phyloP scores from a whole-genome alignment of 352 stramenopile genomes.

The Pythium insidiosum region DNA sequence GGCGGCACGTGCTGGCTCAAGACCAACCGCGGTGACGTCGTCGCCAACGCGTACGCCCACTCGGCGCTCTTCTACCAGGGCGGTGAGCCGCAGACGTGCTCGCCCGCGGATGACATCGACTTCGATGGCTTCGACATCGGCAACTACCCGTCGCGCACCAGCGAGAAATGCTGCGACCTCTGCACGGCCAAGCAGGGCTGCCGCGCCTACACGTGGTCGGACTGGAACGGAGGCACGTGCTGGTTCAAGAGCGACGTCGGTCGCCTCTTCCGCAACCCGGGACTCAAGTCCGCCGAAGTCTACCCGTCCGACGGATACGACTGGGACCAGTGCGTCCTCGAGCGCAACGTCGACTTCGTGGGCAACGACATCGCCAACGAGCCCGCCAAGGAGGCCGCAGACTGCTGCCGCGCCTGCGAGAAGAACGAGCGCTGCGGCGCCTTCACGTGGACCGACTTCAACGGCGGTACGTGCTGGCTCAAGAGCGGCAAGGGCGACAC shows the following conservation, averaged over 20 bases:
- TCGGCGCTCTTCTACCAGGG: background rate
- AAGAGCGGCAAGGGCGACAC: constrained; percentile 16
- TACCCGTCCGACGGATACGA: background rate
- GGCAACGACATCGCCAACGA: constrained; percentile 16
- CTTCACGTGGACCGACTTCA: constrained; percentile 43
- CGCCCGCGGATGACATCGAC: constrained; percentile 8
- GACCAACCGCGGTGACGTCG: background rate
- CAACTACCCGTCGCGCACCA: background rate
- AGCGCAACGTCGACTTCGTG: constrained; percentile 14
- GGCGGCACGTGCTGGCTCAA: constrained; percentile 12
- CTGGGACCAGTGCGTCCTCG: background rate
- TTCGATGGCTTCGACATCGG: constrained; percentile 14
- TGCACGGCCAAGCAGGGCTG: constrained; percentile 22
- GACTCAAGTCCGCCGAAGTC: background rate
- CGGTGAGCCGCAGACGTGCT: background rate
- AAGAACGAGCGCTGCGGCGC: constrained; percentile 20
- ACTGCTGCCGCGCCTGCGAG: constrained; percentile 26
- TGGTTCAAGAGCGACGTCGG: constrained; percentile 5
- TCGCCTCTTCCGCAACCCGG: background rate
- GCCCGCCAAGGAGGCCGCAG: background rate
- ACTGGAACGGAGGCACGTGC: constrained; percentile 40
- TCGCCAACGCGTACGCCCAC: background rate
- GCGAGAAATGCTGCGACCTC: constrained; percentile 14
- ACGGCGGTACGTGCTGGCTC: constrained; percentile 45
- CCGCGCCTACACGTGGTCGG: constrained; percentile 35